phyloP scores from a whole-genome alignment of 2,329 filamentous ascomycete species.

The Falciphora oryzae region DNA sequence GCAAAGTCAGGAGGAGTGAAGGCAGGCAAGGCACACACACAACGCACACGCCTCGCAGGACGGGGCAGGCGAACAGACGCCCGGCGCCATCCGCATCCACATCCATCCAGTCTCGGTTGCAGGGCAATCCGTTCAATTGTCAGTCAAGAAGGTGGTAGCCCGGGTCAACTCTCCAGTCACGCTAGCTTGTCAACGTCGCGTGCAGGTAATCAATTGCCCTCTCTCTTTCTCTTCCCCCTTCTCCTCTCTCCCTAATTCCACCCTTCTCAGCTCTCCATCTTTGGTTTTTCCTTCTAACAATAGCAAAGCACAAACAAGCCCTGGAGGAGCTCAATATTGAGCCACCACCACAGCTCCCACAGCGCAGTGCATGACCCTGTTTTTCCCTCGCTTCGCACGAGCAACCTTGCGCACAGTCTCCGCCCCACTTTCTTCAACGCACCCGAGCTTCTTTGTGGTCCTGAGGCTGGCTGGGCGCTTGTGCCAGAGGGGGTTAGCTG shows the following conservation, averaged over 20 bases:
- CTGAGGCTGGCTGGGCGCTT: background rate
- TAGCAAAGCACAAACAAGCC: too few species aligned
- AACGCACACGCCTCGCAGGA: background rate
- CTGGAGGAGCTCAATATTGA: too few species aligned
- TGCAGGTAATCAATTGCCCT: background rate
- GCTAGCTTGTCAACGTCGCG: background rate
- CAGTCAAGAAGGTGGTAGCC: background rate
- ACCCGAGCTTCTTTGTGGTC: background rate
- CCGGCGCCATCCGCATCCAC: background rate
- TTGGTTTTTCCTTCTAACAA: background rate
- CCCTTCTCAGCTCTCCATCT: background rate
- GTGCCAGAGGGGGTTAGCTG: background rate
- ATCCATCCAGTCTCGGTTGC: background rate
- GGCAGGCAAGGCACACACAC: too few species aligned
- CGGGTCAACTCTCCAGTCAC: background rate
- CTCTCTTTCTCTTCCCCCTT: background rate
- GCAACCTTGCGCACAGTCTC: conserved; percentile 4
- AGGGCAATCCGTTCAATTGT: background rate
- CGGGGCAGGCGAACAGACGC: background rate
- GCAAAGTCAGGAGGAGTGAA: background rate
- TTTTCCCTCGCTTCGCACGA: background rate
- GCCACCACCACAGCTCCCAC: background rate
- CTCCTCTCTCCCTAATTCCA: background rate
- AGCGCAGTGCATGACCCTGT: background rate
- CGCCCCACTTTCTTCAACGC: conserved; percentile 5